Conservation (phyloP, 768 basidiomycete genomes). For the Suillus clintonianus region DNA sequence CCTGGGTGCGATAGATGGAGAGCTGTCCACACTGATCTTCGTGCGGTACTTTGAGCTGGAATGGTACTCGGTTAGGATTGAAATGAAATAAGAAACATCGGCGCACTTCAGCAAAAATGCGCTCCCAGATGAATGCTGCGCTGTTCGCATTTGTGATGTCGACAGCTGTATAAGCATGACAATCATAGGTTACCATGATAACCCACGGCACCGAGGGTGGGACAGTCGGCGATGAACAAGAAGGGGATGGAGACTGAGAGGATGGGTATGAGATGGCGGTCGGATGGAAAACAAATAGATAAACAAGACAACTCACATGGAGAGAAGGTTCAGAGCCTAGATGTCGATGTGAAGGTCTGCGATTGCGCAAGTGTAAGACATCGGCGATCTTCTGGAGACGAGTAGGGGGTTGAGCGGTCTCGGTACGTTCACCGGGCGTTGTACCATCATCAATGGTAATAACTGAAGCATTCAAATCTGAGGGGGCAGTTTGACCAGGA, state of each 20-base stretch:
- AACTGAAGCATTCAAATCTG: slow-evolving; percentile 39
- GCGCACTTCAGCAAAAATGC: slow-evolving; percentile 77
- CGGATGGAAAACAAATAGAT: slow-evolving; percentile 7
- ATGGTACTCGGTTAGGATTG: slow-evolving; percentile 5
- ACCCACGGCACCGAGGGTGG: slow-evolving; percentile 35
- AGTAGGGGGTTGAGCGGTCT: slow-evolving; percentile 26
- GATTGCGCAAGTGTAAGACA: slow-evolving; percentile 21
- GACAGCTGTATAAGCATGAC: slow-evolving; percentile 73
- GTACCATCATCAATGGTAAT: slow-evolving; percentile 41
- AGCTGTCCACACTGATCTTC: slow-evolving; percentile 73
- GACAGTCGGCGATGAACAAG: slow-evolving; percentile 25
- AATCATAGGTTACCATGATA: slow-evolving; percentile 75
- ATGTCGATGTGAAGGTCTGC: slow-evolving; percentile 30
- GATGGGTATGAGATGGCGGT: slow-evolving; percentile 8
- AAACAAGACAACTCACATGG: slow-evolving; percentile 13
- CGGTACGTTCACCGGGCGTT: slow-evolving; percentile 28
- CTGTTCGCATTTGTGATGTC: slow-evolving; percentile 67
- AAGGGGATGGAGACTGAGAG: slow-evolving; percentile 32
- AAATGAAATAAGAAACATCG: slow-evolving; percentile 3
- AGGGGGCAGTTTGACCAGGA: slow-evolving; percentile 51
- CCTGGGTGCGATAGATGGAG: slow-evolving; percentile 86
- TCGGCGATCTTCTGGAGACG: slow-evolving; percentile 36
- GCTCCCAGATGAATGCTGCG: slow-evolving; percentile 73
- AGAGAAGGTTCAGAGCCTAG: slow-evolving; percentile 20
- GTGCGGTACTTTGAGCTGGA: slow-evolving; percentile 76